Conservation (phyloP, 495 filamentous ascomycete species). For the Articulospora tetracladia region DNA sequence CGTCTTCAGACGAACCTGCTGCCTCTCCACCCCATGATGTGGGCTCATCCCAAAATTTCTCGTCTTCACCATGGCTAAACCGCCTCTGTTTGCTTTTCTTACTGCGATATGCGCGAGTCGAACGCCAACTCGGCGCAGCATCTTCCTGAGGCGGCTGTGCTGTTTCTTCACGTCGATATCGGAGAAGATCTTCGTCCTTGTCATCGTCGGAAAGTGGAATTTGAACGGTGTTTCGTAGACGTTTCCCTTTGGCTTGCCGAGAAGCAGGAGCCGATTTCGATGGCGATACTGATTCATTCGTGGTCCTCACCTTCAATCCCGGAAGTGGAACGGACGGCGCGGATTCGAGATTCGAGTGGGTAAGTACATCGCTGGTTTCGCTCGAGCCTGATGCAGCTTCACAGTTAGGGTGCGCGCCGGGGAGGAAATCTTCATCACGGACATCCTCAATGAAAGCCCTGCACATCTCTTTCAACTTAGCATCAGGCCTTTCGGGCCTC, state of each 20-base stretch:
- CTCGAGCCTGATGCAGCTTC: not conserved
- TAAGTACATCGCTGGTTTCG: not conserved
- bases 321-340: not conserved
- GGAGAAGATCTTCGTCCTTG: not conserved
- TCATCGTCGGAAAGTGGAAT: not conserved
- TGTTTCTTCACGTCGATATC: not conserved
- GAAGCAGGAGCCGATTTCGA: not conserved
- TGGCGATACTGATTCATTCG: not conserved
- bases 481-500: not conserved
- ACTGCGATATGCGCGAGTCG: not conserved
- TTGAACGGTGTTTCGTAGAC: not conserved
- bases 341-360: not conserved
- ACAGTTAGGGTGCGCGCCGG: constrained; percentile 2
- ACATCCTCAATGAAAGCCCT: not conserved
- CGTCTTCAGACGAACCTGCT: not conserved
- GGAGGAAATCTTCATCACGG: constrained; percentile 4
- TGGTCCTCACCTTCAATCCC: not conserved
- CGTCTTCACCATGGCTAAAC: not conserved
- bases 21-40: not conserved
- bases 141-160: not conserved
- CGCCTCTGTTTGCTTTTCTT: not conserved
- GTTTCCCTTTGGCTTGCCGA: not conserved
- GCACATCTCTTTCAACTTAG: not conserved
- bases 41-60: not conserved
- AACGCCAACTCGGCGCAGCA: not conserved